Evolutionary conservation across 1,284 basidiomycete genomes (phyloP).

Genomic region (Leccinum huronense): DNA sequence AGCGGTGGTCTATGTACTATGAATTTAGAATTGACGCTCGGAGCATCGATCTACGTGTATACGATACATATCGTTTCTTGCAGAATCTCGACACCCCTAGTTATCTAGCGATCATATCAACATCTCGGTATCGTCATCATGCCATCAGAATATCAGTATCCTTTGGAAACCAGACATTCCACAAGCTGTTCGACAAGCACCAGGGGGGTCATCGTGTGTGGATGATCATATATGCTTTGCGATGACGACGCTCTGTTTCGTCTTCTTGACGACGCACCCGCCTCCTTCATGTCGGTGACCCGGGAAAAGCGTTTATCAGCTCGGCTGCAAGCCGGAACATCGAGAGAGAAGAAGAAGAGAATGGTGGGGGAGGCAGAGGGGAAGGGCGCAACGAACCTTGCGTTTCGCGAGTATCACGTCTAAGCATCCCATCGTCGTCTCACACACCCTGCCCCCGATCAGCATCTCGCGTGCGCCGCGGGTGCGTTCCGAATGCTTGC

Average conservation of each 20-base stretch:
- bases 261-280: slow-evolving; percentile 83
- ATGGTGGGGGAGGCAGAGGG: too few species aligned
- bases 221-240: slow-evolving; percentile 57
- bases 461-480: slow-evolving; percentile 24
- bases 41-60: slow-evolving; percentile 8
- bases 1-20: not conserved
- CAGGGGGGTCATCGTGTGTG: slow-evolving; percentile 59
- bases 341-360: too few species aligned
- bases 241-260: slow-evolving; percentile 84
- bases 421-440: slow-evolving; percentile 32
- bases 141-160: slow-evolving; percentile 19
- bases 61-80: not conserved
- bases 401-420: slow-evolving; percentile 29
- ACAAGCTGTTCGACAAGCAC: slow-evolving; percentile 74
- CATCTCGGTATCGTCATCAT: not conserved
- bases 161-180: slow-evolving; percentile 69
- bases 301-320: not conserved
- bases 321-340: not conserved
- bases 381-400: slow-evolving; percentile 18
- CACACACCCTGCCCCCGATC: slow-evolving; percentile 25
- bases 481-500: slow-evolving; percentile 23
- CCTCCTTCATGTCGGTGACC: slow-evolving; percentile 38
- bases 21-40: not conserved
- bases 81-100: not conserved
- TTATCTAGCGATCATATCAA: not conserved